Evolutionary conservation across 208 protist species (phyloP).

Genomic region (Endotrypanum monterogeii): DNA sequence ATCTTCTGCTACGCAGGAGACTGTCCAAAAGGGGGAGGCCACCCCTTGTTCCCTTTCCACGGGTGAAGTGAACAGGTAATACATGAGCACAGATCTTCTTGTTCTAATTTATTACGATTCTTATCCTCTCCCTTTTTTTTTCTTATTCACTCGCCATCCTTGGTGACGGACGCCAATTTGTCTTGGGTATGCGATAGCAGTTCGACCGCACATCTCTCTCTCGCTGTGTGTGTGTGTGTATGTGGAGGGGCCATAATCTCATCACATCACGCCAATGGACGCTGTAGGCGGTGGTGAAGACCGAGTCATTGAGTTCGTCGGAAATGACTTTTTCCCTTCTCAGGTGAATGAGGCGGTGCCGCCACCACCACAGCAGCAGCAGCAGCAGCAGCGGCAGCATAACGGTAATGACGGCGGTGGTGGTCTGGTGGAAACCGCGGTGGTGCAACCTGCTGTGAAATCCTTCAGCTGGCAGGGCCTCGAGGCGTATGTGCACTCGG

Average conservation of each 20-base stretch:
- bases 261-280: background rate
- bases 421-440: background rate
- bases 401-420: background rate
- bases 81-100: background rate
- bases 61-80: background rate
- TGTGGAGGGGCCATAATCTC: no score
- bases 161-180: background rate
- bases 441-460: background rate
- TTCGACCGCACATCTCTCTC: no score
- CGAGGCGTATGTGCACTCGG: slow-evolving; percentile 16
- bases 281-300: background rate
- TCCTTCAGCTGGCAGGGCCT: background rate
- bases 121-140: background rate
- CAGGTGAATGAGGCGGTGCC: background rate
- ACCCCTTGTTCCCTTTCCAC: background rate
- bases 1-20: no score
- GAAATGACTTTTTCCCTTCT: slow-evolving; percentile 17
- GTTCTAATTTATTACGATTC: no score
- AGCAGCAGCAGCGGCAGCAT: background rate
- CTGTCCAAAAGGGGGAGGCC: no score
- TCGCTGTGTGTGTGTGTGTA: no score
- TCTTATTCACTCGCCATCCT: background rate
- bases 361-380: no score
- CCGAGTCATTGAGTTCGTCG: background rate
- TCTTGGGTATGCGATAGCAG: no score